phyloP scores from a whole-genome alignment of 2,329 filamentous ascomycete species.

The Alternaria conjuncta region DNA sequence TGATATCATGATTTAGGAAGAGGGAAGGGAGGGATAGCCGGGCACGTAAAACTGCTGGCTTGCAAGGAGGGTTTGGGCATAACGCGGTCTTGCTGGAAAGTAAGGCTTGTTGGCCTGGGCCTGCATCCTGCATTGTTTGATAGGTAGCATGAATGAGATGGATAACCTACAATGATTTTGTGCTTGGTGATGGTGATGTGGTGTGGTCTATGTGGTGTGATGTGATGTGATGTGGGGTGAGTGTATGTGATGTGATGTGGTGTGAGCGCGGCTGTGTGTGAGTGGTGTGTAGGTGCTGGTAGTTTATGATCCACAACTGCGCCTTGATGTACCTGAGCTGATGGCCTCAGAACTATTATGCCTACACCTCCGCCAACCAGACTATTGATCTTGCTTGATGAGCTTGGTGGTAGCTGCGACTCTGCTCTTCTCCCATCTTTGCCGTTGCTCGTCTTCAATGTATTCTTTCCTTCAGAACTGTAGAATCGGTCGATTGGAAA shows the following conservation, averaged over 20 bases:
- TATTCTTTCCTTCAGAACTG: not conserved
- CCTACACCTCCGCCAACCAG: not conserved
- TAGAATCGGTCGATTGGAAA: not conserved
- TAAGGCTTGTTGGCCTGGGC: too few relatives aligned
- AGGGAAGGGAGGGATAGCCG: not conserved
- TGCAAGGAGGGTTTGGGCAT: not conserved
- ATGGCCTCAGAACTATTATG: not conserved
- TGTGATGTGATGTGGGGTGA: not conserved
- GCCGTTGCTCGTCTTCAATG: not conserved
- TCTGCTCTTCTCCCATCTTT: not conserved
- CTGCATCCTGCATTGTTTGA: not conserved
- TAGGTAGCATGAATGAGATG: not conserved
- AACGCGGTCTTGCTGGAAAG: too few relatives aligned
- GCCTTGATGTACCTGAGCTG: not conserved
- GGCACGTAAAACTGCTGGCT: not conserved
- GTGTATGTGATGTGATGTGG: not conserved
- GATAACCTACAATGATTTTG: not conserved
- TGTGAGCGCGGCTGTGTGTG: not conserved
- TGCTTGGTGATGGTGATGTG: not conserved
- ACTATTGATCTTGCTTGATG: not conserved
- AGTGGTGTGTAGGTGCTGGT: not conserved
- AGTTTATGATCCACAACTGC: not conserved
- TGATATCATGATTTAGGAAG: constrained; percentile 20
- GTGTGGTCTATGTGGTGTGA: not conserved
- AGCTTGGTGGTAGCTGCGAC: not conserved